Base-by-base conservation (phyloP, 768 basidiomycete genomes). In the Trichaptum fuscoviolaceum region DNA sequence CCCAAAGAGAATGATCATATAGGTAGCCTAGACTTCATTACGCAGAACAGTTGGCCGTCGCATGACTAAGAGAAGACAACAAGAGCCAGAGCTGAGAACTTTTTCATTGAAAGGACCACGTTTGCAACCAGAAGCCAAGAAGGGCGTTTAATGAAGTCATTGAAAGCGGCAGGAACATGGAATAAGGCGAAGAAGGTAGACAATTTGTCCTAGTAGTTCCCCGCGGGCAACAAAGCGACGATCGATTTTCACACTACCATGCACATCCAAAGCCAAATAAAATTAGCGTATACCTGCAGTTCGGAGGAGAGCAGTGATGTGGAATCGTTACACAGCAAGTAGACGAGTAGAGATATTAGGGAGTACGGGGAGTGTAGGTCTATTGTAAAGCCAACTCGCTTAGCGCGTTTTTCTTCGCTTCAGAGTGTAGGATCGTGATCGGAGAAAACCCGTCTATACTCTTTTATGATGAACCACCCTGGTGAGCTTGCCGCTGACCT, bases 401-500 rank as follows among this genome's bases (percentile, higher is more conserved):
- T 2, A 20, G 12, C 42, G 42, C 15, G 42, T 20, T 52, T 52
- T 52, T 52, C 15, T 20, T 52, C 42, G 42, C 42, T 52, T 12
- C 5, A 12, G 42, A 52, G 42, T 6, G 15, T 15, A 12, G 10
- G 6, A 52, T 52, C 42, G 42, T 12, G 42, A 12, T 5, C 42
- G 42, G 42, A 52, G 20, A 52, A 12, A 12, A 52, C 6, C 35
- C 42, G 15, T 52, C 42, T 52, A 2, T 52, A 2, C 15, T 20
- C 42, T 52, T 52, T 52, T 12, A 52, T 52, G 42, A 52, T 20
- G 42, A 52, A 52, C 15, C 42, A 20, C 42, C 42, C 42, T 52
- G 42, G 15, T 52, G 42, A 3, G 42, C 3, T 52, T 52, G 42
- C 66, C 80, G 76, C 52, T 79, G 77, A 58, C 74, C 69, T 67